Base-by-base conservation (phyloP, 495 filamentous ascomycete genomes). In the Aspergillus bertholletiae region DNA sequence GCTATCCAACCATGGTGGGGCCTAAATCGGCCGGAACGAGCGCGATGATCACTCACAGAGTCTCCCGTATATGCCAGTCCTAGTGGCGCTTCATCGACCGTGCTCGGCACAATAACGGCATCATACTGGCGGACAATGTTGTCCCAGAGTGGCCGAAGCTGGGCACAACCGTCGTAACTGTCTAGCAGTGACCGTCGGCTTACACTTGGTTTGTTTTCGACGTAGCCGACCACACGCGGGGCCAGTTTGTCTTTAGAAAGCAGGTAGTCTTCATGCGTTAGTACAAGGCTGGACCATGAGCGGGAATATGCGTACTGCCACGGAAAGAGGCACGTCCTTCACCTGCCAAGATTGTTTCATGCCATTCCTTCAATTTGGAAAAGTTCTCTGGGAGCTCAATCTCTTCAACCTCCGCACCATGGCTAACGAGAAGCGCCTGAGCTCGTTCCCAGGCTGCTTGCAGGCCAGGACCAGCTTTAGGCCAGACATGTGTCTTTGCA, bases 41-140 rank as follows among this genome's bases (percentile, higher is more conserved):
- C n/a, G n/a, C n/a, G n/a, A n/a, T n/a, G n/a, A n/a, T n/a, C 15
- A 39, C 15, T 24, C 13, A 41, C 58, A n/a, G 58, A 40, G 27
- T 46, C 49, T 12, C 58, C 58, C 26, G 58, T 60, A 11, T 48
- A 22, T n/a, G 30, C 21, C 32, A 40, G 7, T 6, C 53, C 53
- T 20, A 15, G 2, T 1, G 53, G 53, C 44, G 58, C 58, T 37
- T 60, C 58, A 52, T 55, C 58, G 5, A 27, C 18, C 13, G 53
- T 48, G 50, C 58, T 60, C 2, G 58, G 53, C 2, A 46, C 49
- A 13, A 60, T 7, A 20, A 56, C 21, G n/a, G 54, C 58, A n/a
- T 35, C 44, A 50, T 56, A 60, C 0, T 49, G 32, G 7, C 21
- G 18, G 0, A 45, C 53, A 21, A 53, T 49, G 12, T 23, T 26